A percentile compares a stretch with the other conserved stretches of the same genome.
phyloP scores from a whole-genome alignment of 768 basidiomycete species.

The Rickenella mellea region DNA sequence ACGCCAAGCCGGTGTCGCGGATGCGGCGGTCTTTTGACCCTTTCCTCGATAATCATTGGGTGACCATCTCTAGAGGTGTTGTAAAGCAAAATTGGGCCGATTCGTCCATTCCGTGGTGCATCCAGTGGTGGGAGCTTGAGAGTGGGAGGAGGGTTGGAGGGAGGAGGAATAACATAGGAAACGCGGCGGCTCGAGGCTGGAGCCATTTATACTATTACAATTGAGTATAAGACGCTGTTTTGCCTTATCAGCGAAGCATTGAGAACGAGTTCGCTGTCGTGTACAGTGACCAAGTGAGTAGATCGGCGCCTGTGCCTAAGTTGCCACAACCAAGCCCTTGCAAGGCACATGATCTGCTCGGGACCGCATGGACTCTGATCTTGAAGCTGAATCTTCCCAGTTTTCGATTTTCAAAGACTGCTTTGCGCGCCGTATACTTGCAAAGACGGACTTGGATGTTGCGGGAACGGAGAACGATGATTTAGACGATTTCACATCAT shows the following conservation, averaged over 20 bases:
- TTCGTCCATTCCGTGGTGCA: conserved; percentile 52
- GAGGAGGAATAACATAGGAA: conserved; percentile 81
- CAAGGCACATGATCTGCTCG: too few species aligned
- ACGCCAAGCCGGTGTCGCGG: conserved; percentile 86
- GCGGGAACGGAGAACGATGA: conserved; percentile 15
- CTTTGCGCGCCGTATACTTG: conserved; percentile 31
- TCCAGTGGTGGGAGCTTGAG: conserved; percentile 66
- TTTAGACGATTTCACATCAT: conserved; percentile 45
- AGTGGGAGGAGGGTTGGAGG: conserved; percentile 29
- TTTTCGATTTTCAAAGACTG: conserved; percentile 33
- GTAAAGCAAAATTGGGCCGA: conserved; percentile 56
- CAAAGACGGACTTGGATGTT: conserved; percentile 13
- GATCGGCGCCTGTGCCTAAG: too few species aligned
- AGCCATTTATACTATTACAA: too few species aligned
- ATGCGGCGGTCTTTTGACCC: conserved; percentile 24
- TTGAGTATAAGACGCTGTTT: too few species aligned
- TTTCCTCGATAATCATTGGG: conserved; percentile 12
- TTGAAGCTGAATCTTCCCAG: too few species aligned
- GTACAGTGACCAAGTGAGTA: too few species aligned
- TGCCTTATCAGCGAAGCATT: too few species aligned
- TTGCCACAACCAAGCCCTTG: too few species aligned
- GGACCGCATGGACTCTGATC: too few species aligned
- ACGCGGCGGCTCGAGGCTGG: conserved; percentile 54
- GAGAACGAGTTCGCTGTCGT: too few species aligned
- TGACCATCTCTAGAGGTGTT: conserved; percentile 17